Evolutionary conservation across 179 eudicot genomes (phyloP), one percentile per base, ranked within the genome.

Genomic region (Silene noctiflora): DNA sequence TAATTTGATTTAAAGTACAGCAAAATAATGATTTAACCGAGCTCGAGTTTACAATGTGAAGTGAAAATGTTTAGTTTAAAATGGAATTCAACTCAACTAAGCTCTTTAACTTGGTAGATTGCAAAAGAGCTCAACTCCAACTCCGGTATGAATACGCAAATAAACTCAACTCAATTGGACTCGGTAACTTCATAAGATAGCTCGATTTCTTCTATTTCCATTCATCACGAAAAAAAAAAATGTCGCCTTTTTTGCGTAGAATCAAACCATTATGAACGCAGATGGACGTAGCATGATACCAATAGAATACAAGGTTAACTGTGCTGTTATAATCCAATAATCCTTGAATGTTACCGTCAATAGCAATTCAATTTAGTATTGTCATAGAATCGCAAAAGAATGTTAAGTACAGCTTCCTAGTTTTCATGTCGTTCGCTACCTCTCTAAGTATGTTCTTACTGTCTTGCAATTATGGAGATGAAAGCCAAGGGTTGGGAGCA

Each of bases 401-500:
- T 71, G 74, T 42, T 42, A 58, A 56, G 24, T 72, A 58, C 75
- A 72, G 16, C 29, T 58, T 71, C 66, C 75, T 59, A n/a, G 29
- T 72, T 21, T 31, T 46, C 27, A 72, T 31, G 66, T 72, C 29
- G 21, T 58, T 33, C 10, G 35, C 24, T 58, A 72, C 67, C 64
- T 72, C 46, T 58, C 11, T 27, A 20, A 71, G 44, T 25, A 71
- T 55, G 61, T 22, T 70, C 35, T n/a, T 71, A 22, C 12, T 14
- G n/a, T 29, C 12, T 4, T 0, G 33, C 73, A 16, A 64, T 77
- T 70, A 82, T 24, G 78, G 69, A 31, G 91, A 88, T 14, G 88
- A 81, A 77, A 89, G 94, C 94, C 94, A 91, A 11, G 92, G 94
- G 71, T 89, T 91, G 25, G 98, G 96, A 55, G 98, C 91, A 19